Conservation (phyloP, 495 filamentous ascomycete species). For the Rhizodiscina lignyota region DNA sequence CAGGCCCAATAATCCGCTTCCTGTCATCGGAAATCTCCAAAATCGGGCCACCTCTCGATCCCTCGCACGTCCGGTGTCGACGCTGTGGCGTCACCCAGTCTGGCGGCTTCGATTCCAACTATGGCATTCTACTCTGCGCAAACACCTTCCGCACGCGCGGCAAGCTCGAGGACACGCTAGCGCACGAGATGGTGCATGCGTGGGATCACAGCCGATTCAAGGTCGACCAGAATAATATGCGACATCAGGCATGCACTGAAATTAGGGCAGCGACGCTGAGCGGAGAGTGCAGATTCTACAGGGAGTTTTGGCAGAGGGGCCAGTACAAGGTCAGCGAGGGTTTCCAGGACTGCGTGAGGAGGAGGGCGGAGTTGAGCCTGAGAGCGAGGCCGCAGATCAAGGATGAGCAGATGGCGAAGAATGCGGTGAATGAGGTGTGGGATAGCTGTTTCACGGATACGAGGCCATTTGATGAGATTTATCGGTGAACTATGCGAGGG, state of each 20-base stretch:
- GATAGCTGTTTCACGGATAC: constrained; percentile 92
- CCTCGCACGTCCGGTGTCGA: constrained; percentile 61
- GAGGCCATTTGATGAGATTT: constrained; percentile 90
- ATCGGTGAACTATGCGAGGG: constrained; percentile 41
- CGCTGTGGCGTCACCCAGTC: constrained; percentile 50
- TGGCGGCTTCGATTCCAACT: constrained; percentile 69
- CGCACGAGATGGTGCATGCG: constrained; percentile 96
- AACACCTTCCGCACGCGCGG: constrained; percentile 61
- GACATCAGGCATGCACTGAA: constrained; percentile 92
- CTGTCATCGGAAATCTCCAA: constrained; percentile 58
- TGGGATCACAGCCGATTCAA: constrained; percentile 88
- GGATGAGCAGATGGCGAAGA: constrained; percentile 72
- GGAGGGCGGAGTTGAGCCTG: constrained; percentile 63
- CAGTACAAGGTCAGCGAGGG: constrained; percentile 84
- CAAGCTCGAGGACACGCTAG: constrained; percentile 81
- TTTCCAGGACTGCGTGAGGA: constrained; percentile 79
- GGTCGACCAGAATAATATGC: constrained; percentile 63
- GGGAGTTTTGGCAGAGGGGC: constrained; percentile 65
- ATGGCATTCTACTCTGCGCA: constrained; percentile 79
- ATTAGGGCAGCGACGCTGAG: constrained; percentile 83
- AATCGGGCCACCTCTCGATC: constrained; percentile 58
- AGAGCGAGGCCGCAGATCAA: constrained; percentile 58
- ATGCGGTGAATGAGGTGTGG: constrained; percentile 91
- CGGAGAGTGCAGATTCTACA: constrained; percentile 83
- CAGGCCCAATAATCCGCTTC: constrained; percentile 70